Base-by-base conservation (phyloP, 2,329 filamentous ascomycete species). In the Fusarium sp. region DNA sequence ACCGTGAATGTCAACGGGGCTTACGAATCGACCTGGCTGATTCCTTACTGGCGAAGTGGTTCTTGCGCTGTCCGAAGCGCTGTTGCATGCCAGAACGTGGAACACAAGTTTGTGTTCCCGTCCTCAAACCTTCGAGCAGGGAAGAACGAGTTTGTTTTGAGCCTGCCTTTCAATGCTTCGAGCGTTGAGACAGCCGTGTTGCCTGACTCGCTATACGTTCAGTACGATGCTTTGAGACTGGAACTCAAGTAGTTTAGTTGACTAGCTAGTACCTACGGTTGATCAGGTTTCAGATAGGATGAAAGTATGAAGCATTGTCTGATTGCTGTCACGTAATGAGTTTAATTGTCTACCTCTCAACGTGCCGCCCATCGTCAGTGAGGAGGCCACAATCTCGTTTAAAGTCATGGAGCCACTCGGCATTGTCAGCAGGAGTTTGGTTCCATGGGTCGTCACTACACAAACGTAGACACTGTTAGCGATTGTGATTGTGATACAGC, bases 221-320 rank as follows among this genome's bases (percentile, higher is more conserved):
- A 92, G 81, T 92, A 92, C 72, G 90, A 92, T 81, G 90, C 90
- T 1, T 74, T 92, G 77, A 84, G 90, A 61, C 71, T 92, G 52
- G 90, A 92, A 75, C 75, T 92, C 0, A 70, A 70, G 57, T 75
- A 64, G 16, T 10, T 22, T 27, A 13, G 47, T 29, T n/a, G 25
- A n/a, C 3, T 11, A n/a, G 47, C 4, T 29, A 18, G 25, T 29
- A 13, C 6, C 25, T n/a, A 7, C 13, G 47, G 22, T 29, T 29
- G 25, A 18, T n/a, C 6, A 52, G 10, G 10, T n/a, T 52, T 13
- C 9, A n/a, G n/a, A 52, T 18, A 13, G 5, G 5, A 25, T 7
- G 25, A 50, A 29, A 13, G 16, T 10, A 27, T 11, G 4, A 47
- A 27, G 8, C 5, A 9, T 10, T 47, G 22, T 11, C 22, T 47